Evolutionary conservation across 805 yeast species (phyloP).

Genomic region (Sugiyamaella floridensis): DNA sequence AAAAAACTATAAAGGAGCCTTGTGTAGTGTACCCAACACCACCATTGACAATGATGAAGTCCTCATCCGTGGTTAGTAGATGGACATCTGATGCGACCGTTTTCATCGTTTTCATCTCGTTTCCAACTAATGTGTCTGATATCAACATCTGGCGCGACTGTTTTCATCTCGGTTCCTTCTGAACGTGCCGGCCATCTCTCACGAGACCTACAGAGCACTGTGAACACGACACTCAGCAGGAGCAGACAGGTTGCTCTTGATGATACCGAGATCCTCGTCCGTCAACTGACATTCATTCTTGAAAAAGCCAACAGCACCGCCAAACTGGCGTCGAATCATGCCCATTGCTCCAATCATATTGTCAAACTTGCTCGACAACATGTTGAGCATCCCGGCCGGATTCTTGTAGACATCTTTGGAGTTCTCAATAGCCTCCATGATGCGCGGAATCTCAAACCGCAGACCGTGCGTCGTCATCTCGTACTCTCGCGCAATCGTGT

Average conservation of each 20-base stretch:
- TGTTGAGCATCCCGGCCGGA: slow-evolving; percentile 49
- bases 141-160: too few species aligned
- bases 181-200: too few species aligned
- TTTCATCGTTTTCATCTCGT: too few species aligned
- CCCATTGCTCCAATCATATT: slow-evolving; percentile 61
- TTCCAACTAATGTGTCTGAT: too few species aligned
- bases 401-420: slow-evolving; percentile 24
- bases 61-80: too few species aligned
- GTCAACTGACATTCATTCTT: slow-evolving; percentile 39
- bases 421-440: slow-evolving; percentile 14
- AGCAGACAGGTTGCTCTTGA: slow-evolving; percentile 29
- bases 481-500: slow-evolving; percentile 65
- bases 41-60: too few species aligned
- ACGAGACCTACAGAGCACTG: neutral
- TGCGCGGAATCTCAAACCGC: slow-evolving; percentile 16
- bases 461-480: slow-evolving; percentile 63
- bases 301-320: slow-evolving; percentile 47
- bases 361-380: slow-evolving; percentile 59
- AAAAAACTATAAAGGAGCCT: too few species aligned
- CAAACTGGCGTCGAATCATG: slow-evolving; percentile 44
- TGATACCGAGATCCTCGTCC: slow-evolving; percentile 37
- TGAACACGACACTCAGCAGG: neutral
- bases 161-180: too few species aligned
- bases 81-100: too few species aligned
- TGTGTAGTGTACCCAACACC: too few species aligned